Percentiles rank a stretch among this genome's conserved stretches.
phyloP scores from a whole-genome alignment of 768 basidiomycete species.

The Coprinopsis marcescibilis region DNA sequence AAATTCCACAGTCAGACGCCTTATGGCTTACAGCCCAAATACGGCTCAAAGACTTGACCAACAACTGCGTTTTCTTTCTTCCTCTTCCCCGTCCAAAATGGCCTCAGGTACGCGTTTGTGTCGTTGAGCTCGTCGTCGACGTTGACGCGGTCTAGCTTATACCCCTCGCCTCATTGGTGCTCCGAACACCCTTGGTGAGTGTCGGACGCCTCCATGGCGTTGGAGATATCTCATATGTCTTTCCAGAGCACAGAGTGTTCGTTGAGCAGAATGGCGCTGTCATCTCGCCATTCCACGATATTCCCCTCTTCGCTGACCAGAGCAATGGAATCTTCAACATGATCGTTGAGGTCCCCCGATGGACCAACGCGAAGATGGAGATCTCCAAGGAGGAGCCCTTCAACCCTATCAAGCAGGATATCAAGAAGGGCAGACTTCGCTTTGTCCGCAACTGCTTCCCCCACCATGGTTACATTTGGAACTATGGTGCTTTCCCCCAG shows the following conservation, averaged over 20 bases:
- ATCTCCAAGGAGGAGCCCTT: conserved; percentile 97
- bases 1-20: conserved; percentile 21
- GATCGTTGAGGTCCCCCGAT: conserved; percentile 96
- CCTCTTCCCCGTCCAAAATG: conserved; percentile 36
- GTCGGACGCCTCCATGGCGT: conserved; percentile 11
- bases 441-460: conserved; percentile 99
- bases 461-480: conserved; percentile 99
- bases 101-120: conserved; percentile 41
- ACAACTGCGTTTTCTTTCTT: conserved; percentile 50
- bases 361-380: conserved; percentile 99
- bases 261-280: conserved; percentile 86
- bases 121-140: conserved; percentile 14
- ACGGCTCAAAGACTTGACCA: conserved; percentile 52
- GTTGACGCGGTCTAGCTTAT: conserved; percentile 44
- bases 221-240: conserved; percentile 20
- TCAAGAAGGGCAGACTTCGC: conserved; percentile 93
- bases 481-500: conserved; percentile 99
- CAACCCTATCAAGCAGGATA: conserved; percentile 99
- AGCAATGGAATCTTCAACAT: conserved; percentile 96
- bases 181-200: conserved; percentile 87
- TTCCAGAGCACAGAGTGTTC: conserved; percentile 88
- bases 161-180: conserved; percentile 77
- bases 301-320: conserved; percentile 96
- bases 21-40: conserved; percentile 36
- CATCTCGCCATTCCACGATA: conserved; percentile 89